Percentiles rank a stretch among this genome's conserved stretches.
phyloP scores from a whole-genome alignment of 768 basidiomycete genomes.

The Dentipellis sp. region DNA sequence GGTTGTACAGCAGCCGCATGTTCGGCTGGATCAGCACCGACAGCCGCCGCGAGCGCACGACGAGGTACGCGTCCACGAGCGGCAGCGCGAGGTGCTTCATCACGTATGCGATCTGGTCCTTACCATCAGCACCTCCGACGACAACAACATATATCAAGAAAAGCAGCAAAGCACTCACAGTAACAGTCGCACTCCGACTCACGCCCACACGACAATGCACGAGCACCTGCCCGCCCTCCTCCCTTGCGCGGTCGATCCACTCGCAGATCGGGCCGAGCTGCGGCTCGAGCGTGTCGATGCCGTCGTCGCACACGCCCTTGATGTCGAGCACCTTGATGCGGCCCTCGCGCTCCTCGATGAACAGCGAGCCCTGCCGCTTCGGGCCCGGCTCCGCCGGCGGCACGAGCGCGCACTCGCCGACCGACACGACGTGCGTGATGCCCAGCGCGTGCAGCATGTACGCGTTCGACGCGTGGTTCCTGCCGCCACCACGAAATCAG shows the following conservation, averaged over 20 bases:
- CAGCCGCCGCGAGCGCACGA: constrained; percentile 83
- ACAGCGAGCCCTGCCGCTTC: constrained; percentile 44
- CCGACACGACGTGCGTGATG: constrained; percentile 94
- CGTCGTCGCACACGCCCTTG: constrained; percentile 91
- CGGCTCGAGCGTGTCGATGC: constrained; percentile 88
- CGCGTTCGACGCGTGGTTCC: constrained; percentile 89
- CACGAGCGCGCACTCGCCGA: constrained; percentile 88
- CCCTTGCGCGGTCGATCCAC: constrained; percentile 86
- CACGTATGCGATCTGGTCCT: constrained; percentile 84
- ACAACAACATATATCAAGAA: background rate
- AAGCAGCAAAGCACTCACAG: constrained; percentile 37
- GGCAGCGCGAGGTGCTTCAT: constrained; percentile 86
- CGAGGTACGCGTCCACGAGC: constrained; percentile 88
- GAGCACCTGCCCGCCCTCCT: constrained; percentile 79
- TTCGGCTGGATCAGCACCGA: constrained; percentile 94
- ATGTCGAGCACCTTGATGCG: constrained; percentile 88
- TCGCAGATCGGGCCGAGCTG: constrained; percentile 83
- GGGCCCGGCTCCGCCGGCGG: constrained; percentile 47
- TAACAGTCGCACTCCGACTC: constrained; percentile 86
- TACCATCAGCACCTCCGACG: background rate
- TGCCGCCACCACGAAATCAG: constrained; percentile 20
- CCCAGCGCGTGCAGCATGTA: constrained; percentile 95
- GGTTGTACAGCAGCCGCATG: constrained; percentile 89
- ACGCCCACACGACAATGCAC: constrained; percentile 99
- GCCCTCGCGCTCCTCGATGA: constrained; percentile 82